phyloP scores from a whole-genome alignment of 352 stramenopile genomes.

The Elongisporangium undulatum region DNA sequence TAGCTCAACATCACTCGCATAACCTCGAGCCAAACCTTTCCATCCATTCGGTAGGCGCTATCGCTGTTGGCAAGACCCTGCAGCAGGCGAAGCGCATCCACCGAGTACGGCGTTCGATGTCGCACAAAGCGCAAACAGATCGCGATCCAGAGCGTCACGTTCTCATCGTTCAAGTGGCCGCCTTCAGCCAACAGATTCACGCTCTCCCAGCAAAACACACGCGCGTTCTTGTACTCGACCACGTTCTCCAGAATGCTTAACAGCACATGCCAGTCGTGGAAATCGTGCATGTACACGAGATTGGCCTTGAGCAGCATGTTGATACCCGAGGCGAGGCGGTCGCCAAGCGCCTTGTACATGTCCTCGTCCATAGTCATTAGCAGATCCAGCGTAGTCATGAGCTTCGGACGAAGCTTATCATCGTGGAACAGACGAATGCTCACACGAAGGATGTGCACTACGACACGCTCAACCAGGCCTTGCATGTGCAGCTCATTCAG shows the following conservation, averaged over 20 bases:
- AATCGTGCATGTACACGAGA: constrained; percentile 85
- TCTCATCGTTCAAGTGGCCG: constrained; percentile 69
- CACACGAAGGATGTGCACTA: constrained; percentile 82
- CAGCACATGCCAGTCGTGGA: constrained; percentile 73
- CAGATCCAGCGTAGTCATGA: constrained; percentile 76
- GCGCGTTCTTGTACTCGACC: constrained; percentile 73
- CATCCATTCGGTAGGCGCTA: constrained; percentile 70
- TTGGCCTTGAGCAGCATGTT: constrained; percentile 86
- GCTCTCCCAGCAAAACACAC: constrained; percentile 72
- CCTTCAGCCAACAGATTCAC: constrained; percentile 66
- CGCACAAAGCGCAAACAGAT: constrained; percentile 75
- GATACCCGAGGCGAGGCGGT: constrained; percentile 73
- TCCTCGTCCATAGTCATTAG: constrained; percentile 75
- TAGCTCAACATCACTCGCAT: constrained; percentile 87
- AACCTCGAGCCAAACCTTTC: constrained; percentile 71
- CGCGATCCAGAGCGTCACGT: constrained; percentile 80
- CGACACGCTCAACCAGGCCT: constrained; percentile 73
- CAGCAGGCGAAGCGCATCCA: constrained; percentile 69
- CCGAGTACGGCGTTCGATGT: constrained; percentile 70
- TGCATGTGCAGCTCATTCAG: constrained; percentile 75
- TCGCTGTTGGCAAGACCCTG: constrained; percentile 72
- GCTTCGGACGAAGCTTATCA: constrained; percentile 70
- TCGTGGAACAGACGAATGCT: constrained; percentile 87
- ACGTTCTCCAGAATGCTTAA: constrained; percentile 73
- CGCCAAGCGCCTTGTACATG: constrained; percentile 77